Evolutionary conservation across 2,329 filamentous ascomycete genomes (phyloP), one percentile per base, ranked within the genome.

Genomic region (Apiospora saccharicola): DNA sequence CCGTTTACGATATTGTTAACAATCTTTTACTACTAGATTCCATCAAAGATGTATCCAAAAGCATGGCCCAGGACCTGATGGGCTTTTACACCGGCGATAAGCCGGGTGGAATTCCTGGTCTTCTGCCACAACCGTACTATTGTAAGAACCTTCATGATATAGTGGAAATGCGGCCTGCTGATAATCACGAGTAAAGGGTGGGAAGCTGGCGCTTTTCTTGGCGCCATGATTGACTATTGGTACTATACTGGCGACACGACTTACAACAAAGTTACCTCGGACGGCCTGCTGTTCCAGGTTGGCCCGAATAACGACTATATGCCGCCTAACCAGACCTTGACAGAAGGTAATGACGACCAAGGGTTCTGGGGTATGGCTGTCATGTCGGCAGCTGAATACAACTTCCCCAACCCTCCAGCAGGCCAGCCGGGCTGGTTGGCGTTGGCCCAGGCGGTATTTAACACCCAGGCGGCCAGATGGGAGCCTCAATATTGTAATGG

Each of bases 161-260:
- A 3, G 8, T 44, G 44, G 22, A 4, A 13, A 19, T 44, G n/a
- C n/a, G 49, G 13, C 24, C 13, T 70, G 10, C 69, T 79, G 67
- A 77, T 67, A 3, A 30, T 26, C 24, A 16, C 3, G 7, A 41
- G 43, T 26, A n/a, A 72, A 89, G 87, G 88, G 88, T 95, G 91
- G 93, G 92, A 93, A 82, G 92, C 87, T 14, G 93, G 93, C 70
- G 92, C 92, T 72, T 90, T 95, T 85, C 86, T 91, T 82, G 89
- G 89, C 30, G 86, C 92, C 2, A 84, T 96, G 74, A 86, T 97
- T 70, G 93, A 96, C 78, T 96, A 96, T 81, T 97, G 93, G 93
- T 93, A 91, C 79, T 94, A 94, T 80, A 96, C 93, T 0, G 91
- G 91, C 26, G 93, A 96, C 78, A 83, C 86, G 4, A 86, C 87